These are phyloP conservation scores for Jaapia argillacea DNA, from an alignment of 768 basidiomycete species.

Conservation along the genomic window DNA sequence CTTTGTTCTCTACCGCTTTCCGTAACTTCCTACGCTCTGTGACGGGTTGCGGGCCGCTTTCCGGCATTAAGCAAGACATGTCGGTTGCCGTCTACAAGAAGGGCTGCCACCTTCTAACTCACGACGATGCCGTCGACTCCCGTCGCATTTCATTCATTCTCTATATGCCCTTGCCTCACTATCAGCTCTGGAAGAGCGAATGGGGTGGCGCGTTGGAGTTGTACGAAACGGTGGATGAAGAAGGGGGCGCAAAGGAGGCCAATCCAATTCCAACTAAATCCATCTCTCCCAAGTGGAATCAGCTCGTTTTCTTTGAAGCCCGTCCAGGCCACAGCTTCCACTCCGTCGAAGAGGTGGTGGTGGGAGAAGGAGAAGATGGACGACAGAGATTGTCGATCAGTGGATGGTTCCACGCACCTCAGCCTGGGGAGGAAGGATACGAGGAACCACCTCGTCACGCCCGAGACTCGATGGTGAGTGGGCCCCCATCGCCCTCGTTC, in stretches of 20 bases:
- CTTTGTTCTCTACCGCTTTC: slow-evolving; percentile 81
- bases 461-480: slow-evolving; percentile 83
- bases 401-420: slow-evolving; percentile 94
- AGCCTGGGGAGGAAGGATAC: slow-evolving; percentile 87
- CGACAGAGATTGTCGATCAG: slow-evolving; percentile 78
- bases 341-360: slow-evolving; percentile 94
- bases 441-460: slow-evolving; percentile 45
- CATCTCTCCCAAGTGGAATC: slow-evolving; percentile 81
- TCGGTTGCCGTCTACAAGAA: slow-evolving; percentile 86
- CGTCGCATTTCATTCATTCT: slow-evolving; percentile 94
- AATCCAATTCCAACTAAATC: slow-evolving; percentile 50
- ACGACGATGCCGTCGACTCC: slow-evolving; percentile 96
- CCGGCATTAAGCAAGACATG: slow-evolving; percentile 90
- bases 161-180: slow-evolving; percentile 79
- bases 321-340: slow-evolving; percentile 95
- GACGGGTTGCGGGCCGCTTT: slow-evolving; percentile 88
- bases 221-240: slow-evolving; percentile 57
- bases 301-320: slow-evolving; percentile 84
- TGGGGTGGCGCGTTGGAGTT: slow-evolving; percentile 95
- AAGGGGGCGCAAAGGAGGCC: slow-evolving; percentile 61
- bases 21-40: slow-evolving; percentile 75
- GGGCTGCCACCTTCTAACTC: slow-evolving; percentile 91
- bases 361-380: slow-evolving; percentile 60
- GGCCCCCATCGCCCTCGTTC: slow-evolving; percentile 1
- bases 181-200: slow-evolving; percentile 71